Base-by-base conservation (phyloP, 331 rosid genomes). In the Spiraea crenata region DNA sequence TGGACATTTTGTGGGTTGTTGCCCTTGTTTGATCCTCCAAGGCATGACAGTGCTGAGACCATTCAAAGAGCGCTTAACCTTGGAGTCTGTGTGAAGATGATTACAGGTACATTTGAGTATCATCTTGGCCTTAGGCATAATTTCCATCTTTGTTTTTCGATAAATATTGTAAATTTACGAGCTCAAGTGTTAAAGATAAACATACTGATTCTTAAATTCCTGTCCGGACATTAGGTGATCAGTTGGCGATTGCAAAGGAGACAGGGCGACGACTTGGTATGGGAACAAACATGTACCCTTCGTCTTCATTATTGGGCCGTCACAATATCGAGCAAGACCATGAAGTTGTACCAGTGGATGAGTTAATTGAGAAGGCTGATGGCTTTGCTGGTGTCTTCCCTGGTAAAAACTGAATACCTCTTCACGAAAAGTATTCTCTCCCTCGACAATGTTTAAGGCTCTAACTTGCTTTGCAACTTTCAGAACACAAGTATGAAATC, bases 241-340 rank as follows among this genome's bases (percentile, higher is more conserved):
- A 91, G 76, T 76, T 91, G 80, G 91, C 97, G 19, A 91, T 91
- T 70, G 97, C 92, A 40, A 88, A 91, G 81, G 97, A 91, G 80
- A 91, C 97, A 3, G 97, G 97, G 13, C 75, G 96, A 70, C 75
- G 97, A 74, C 96, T 91, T 73, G 97, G 97, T 50, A 91, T 91
- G 97, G 97, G 97, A 55, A 91, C 97, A 75, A 91, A 91, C 73
- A 91, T 91, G 97, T 91, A 91, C 64, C 97, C 97, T 35, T 91
- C 97, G 46, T 88, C 96, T 46, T 86, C 97, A 57, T 81, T 91
- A 81, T 77, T 91, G n/a, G 88, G 86, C 6, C 96, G 77, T 11
- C 51, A 85, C 4, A 89, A 75, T 16, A 51, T 82, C 14, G 88
- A 71, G 77, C 89, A 86, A 55, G 91, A 86, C 71, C 51, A 80